Evolutionary conservation across 2,329 filamentous ascomycete genomes (phyloP).

Genomic region (Cryphonectria naterciae): DNA sequence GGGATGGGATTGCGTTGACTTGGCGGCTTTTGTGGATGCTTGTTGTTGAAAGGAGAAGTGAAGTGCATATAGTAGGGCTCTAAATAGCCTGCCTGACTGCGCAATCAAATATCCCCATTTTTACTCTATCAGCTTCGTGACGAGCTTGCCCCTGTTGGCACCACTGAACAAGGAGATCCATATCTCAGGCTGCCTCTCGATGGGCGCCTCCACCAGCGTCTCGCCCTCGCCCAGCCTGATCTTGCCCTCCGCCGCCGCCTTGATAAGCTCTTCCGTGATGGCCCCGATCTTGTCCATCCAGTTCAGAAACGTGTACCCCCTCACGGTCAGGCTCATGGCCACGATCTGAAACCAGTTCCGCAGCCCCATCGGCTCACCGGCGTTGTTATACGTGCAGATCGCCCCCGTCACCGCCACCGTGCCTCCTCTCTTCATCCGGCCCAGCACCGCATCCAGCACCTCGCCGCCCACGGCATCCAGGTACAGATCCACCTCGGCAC

Average conservation of each 20-base stretch:
- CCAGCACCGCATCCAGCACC: conserved; percentile 51
- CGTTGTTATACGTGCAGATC: conserved; percentile 46
- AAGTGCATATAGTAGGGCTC: neutral
- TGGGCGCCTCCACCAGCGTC: conserved; percentile 35
- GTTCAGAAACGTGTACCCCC: conserved; percentile 49
- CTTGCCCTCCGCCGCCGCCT: conserved; percentile 33
- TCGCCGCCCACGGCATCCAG: conserved; percentile 56
- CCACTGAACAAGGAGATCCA: conserved; percentile 38
- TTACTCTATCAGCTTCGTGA: conserved; percentile 32
- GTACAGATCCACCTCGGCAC: conserved; percentile 53
- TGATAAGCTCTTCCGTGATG: conserved; percentile 34
- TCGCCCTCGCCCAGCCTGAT: conserved; percentile 34
- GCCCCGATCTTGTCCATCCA: conserved; percentile 37
- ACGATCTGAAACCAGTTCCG: conserved; percentile 50
- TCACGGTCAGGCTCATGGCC: conserved; percentile 44
- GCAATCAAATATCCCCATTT: neutral
- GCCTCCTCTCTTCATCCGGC: conserved; percentile 45
- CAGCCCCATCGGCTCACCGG: conserved; percentile 37
- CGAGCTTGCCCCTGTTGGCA: conserved; percentile 36
- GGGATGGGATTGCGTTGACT: neutral
- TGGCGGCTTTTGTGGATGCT: neutral
- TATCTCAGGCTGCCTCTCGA: conserved; percentile 37
- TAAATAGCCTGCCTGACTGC: neutral
- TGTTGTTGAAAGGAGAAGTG: neutral
- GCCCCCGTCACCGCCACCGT: conserved; percentile 48